Evolutionary conservation across 768 basidiomycete species (phyloP).

Genomic region (Sarcodon aspratus): DNA sequence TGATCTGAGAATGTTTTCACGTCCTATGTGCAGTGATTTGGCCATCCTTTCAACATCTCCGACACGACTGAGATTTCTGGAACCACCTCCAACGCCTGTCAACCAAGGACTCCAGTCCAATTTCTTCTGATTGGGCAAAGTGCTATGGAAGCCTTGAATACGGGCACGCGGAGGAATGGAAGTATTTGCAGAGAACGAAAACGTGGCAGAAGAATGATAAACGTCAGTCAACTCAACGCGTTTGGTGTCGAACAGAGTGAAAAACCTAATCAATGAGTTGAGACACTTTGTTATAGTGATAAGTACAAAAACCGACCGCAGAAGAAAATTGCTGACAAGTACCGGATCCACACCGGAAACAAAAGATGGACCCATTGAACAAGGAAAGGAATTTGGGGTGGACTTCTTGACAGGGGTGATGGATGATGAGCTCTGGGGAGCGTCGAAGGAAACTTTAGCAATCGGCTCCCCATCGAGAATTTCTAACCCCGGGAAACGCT

Average conservation of each 20-base stretch:
- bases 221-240: conserved; percentile 55
- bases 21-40: conserved; percentile 61
- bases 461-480: conserved; percentile 81
- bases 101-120: conserved; percentile 74
- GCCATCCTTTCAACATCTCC: conserved; percentile 50
- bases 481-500: conserved; percentile 71
- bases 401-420: conserved; percentile 25
- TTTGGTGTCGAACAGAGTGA: conserved; percentile 73
- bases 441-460: conserved; percentile 69
- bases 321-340: conserved; percentile 68
- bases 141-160: conserved; percentile 53
- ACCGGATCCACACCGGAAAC: conserved; percentile 61
- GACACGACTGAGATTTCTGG: conserved; percentile 70
- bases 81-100: conserved; percentile 38
- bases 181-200: conserved; percentile 84
- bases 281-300: not conserved
- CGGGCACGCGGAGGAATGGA: conserved; percentile 69
- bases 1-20: conserved; percentile 48
- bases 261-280: conserved; percentile 44
- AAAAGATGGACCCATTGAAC: conserved; percentile 61
- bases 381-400: conserved; percentile 66
- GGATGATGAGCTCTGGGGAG: conserved; percentile 40
- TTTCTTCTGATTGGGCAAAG: conserved; percentile 75
- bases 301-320: conserved; percentile 38
- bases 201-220: conserved; percentile 82